Evolutionary conservation across 371 early-diverging fungal species (phyloP).

Genomic region (Haplosporangium sp.): DNA sequence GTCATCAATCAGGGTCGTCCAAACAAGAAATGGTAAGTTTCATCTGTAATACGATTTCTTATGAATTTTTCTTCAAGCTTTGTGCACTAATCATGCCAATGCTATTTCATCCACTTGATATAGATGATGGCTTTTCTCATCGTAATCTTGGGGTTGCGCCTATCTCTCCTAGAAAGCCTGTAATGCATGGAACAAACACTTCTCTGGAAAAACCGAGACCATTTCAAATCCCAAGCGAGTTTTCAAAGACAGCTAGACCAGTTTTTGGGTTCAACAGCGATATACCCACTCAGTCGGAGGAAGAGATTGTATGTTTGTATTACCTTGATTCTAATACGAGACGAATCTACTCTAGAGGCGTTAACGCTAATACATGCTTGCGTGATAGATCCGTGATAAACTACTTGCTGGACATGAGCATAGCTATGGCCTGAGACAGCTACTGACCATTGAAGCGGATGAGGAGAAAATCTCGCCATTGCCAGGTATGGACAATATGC

Average conservation of each 20-base stretch:
- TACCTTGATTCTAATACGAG: background rate
- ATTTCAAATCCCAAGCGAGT: background rate
- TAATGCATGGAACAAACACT: slow-evolving; percentile 7
- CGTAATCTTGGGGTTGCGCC: slow-evolving; percentile 6
- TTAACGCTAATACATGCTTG: background rate
- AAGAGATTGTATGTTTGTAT: slow-evolving; percentile 21
- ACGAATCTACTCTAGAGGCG: too few relatives aligned
- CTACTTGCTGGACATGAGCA: slow-evolving; percentile 14
- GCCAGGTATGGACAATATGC: slow-evolving; percentile 13
- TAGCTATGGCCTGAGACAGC: slow-evolving; percentile 16
- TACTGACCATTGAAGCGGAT: slow-evolving; percentile 23
- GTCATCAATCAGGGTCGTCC: slow-evolving; percentile 11
- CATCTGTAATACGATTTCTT: too few relatives aligned
- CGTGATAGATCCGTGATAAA: slow-evolving; percentile 27
- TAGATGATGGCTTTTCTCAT: slow-evolving; percentile 12
- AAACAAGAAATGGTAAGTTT: slow-evolving; percentile 12
- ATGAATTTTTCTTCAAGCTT: background rate
- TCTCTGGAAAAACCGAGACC: slow-evolving; percentile 23
- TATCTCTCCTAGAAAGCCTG: slow-evolving; percentile 12
- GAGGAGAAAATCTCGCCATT: slow-evolving; percentile 24
- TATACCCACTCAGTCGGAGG: slow-evolving; percentile 20
- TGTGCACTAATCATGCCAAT: too few relatives aligned
- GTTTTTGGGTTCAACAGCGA: slow-evolving; percentile 17
- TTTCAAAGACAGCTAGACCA: background rate
- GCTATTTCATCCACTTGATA: background rate